A percentile compares a stretch with the other conserved stretches of the same genome.
phyloP scores from a whole-genome alignment of 2,329 filamentous ascomycete species.

The Didymella exigua region DNA sequence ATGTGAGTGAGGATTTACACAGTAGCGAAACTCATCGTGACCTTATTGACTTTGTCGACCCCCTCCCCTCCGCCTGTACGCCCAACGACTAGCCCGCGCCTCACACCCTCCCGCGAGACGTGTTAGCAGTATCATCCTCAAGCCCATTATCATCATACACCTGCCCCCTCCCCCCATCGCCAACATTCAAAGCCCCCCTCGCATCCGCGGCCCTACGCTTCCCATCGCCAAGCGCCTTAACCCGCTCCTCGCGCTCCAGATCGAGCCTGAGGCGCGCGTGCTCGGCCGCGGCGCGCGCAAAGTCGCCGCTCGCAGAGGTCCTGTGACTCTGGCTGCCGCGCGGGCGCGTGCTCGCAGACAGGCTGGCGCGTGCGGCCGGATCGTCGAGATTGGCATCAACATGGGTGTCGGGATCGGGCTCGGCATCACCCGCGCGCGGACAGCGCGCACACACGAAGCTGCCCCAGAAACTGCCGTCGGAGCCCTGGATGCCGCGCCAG shows the following conservation, averaged over 20 bases:
- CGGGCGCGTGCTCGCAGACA: not conserved
- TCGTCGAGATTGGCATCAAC: too few relatives aligned
- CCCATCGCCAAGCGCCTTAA: slow-evolving; percentile 6
- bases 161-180: slow-evolving; percentile 1
- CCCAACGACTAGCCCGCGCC: too few relatives aligned
- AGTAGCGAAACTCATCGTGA: too few relatives aligned
- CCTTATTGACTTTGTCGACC: too few relatives aligned
- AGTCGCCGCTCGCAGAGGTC: slow-evolving; percentile 29
- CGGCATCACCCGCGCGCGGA: too few relatives aligned
- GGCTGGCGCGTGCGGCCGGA: not conserved
- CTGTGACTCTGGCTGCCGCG: slow-evolving; percentile 14
- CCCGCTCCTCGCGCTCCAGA: slow-evolving; percentile 44
- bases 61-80: too few relatives aligned
- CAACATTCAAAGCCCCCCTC: not conserved
- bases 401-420: too few relatives aligned
- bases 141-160: slow-evolving; percentile 10
- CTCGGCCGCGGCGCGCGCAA: slow-evolving; percentile 39
- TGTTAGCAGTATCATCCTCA: slow-evolving; percentile 4
- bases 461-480: slow-evolving; percentile 51
- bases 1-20: too few relatives aligned
- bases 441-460: slow-evolving; percentile 30
- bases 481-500: slow-evolving; percentile 63
- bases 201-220: not conserved
- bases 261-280: slow-evolving; percentile 48
- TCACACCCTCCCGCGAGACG: too few relatives aligned